Evolutionary conservation across 2,329 filamentous ascomycete species (phyloP).

Genomic region (Aspergillus sp.): DNA sequence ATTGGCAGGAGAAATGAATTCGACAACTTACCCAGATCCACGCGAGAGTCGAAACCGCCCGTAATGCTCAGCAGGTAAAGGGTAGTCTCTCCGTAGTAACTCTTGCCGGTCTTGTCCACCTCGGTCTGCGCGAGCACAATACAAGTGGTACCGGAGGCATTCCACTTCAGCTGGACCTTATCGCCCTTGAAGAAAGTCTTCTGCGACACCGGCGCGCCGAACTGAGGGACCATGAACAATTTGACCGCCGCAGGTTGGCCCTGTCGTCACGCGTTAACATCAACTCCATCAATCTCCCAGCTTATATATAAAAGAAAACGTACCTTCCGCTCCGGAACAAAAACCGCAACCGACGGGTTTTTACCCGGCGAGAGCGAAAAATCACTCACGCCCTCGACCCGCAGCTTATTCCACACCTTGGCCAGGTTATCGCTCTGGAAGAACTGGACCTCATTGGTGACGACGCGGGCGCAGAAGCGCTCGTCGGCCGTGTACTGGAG

Average conservation of each 20-base stretch:
- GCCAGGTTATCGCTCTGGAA: conserved; percentile 83
- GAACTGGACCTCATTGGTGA: conserved; percentile 98
- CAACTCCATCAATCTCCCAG: too few species aligned
- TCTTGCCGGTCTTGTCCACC: conserved; percentile 97
- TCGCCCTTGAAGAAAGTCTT: conserved; percentile 99
- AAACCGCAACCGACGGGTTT: conserved; percentile 89
- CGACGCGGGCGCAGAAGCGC: conserved; percentile 83
- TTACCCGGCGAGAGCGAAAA: conserved; percentile 88
- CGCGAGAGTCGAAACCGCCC: conserved; percentile 86
- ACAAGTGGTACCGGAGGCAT: conserved; percentile 82
- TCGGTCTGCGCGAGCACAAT: conserved; percentile 97
- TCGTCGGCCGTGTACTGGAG: conserved; percentile 95
- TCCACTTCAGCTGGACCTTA: conserved; percentile 99
- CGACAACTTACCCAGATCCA: conserved; percentile 74
- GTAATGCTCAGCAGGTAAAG: conserved; percentile 92
- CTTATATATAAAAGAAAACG: conserved; percentile 18
- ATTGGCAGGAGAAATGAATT: too few species aligned
- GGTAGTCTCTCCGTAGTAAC: conserved; percentile 97
- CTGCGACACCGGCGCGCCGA: conserved; percentile 78
- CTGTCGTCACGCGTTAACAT: conserved; percentile 42
- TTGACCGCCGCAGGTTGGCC: conserved; percentile 92
- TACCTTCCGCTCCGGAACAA: conserved; percentile 93
- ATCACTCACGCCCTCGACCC: conserved; percentile 82
- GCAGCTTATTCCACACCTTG: conserved; percentile 92
- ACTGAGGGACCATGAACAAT: conserved; percentile 89